A percentile compares a stretch with the other conserved stretches of the same genome.
Evolutionary conservation across 1,139 yeast species (phyloP).

Genomic region (Magnusiomyces sp.): DNA sequence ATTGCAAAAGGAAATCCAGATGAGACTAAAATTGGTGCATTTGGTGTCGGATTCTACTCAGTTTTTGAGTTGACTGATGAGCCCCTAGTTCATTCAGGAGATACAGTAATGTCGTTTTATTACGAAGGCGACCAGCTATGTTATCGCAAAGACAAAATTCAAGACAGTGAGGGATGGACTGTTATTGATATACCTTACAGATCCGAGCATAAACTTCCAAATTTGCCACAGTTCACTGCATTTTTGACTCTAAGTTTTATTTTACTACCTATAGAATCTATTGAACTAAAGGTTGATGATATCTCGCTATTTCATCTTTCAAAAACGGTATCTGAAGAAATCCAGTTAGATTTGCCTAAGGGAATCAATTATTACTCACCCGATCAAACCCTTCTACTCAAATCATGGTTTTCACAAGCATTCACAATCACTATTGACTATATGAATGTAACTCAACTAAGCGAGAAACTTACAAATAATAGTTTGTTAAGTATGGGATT

Average conservation of each 20-base stretch:
- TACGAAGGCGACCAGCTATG: conserved; percentile 36
- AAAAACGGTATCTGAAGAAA: conserved; percentile 25
- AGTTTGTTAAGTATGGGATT: conserved; percentile 28
- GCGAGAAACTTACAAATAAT: conserved; percentile 22
- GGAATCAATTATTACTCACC: conserved; percentile 25
- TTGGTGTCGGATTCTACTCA: conserved; percentile 99
- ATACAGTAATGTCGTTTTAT: conserved; percentile 32
- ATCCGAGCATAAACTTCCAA: conserved; percentile 27
- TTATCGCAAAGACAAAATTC: conserved; percentile 23
- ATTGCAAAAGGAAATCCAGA: conserved; percentile 53
- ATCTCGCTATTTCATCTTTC: conserved; percentile 24
- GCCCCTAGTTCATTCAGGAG: conserved; percentile 37
- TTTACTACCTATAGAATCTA: conserved; percentile 28
- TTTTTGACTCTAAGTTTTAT: conserved; percentile 35
- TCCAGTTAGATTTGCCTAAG: conserved; percentile 23
- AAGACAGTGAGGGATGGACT: conserved; percentile 30
- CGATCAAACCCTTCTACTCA: conserved; percentile 22
- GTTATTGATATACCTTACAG: conserved; percentile 34
- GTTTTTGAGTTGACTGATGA: conserved; percentile 91
- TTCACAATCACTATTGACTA: conserved; percentile 30
- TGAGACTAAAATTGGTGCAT: conserved; percentile 97
- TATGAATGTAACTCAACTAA: conserved; percentile 32
- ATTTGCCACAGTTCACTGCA: conserved; percentile 31
- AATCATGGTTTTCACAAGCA: conserved; percentile 23
- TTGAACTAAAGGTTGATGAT: conserved; percentile 29